A percentile compares a stretch with the other conserved stretches of the same genome.
phyloP scores from a whole-genome alignment of 1,139 yeast species.

The Pichia sp. region DNA sequence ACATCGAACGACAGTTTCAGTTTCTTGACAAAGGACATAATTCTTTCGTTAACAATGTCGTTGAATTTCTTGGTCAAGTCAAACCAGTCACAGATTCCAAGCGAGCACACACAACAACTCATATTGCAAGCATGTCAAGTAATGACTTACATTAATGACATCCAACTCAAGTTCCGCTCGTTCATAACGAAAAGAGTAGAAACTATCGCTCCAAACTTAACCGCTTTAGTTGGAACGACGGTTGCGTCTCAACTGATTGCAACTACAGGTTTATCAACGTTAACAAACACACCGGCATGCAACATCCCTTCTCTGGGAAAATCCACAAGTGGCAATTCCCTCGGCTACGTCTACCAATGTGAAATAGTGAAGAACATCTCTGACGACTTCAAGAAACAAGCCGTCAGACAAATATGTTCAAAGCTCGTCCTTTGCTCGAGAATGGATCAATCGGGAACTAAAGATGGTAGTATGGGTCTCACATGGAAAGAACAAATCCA shows the following conservation, averaged over 20 bases:
- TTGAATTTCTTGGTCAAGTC: conserved; percentile 42
- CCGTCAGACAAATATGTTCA: conserved; percentile 76
- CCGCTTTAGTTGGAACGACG: conserved; percentile 68
- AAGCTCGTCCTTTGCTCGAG: conserved; percentile 84
- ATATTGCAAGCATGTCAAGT: conserved; percentile 36
- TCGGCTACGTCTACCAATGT: conserved; percentile 61
- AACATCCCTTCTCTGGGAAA: conserved; percentile 81
- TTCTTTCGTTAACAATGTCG: conserved; percentile 73
- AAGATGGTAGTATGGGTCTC: conserved; percentile 47
- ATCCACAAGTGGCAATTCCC: conserved; percentile 40
- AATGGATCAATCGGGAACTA: conserved; percentile 45
- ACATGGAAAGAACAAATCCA: conserved; percentile 60
- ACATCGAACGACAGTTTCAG: conserved; percentile 37
- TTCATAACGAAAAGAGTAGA: conserved; percentile 60
- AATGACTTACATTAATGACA: conserved; percentile 1
- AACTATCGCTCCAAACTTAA: conserved; percentile 75
- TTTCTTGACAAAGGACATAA: conserved; percentile 59
- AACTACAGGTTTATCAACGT: conserved; percentile 67
- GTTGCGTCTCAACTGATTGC: conserved; percentile 76
- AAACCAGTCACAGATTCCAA: not conserved
- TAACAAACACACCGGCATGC: conserved; percentile 77
- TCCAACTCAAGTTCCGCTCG: conserved; percentile 37
- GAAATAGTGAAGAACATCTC: conserved; percentile 55
- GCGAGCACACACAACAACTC: conserved; percentile 14
- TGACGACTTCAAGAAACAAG: conserved; percentile 60